Evolutionary conservation across 2,329 filamentous ascomycete genomes (phyloP).

Genomic region (Ophiocordyceps australis): DNA sequence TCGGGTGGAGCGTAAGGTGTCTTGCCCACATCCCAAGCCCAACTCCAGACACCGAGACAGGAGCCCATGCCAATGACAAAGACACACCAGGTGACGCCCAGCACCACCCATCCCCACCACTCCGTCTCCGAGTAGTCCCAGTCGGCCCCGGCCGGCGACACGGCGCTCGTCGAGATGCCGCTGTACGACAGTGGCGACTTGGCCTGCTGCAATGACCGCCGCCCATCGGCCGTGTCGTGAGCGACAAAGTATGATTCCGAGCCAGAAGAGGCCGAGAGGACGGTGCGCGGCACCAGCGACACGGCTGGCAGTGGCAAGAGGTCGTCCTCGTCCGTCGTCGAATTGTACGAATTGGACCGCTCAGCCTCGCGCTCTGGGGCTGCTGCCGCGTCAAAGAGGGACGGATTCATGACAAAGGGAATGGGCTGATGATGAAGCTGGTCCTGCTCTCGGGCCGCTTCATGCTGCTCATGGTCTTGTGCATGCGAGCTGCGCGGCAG

Average conservation of each 20-base stretch:
- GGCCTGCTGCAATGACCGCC: slow-evolving; percentile 30
- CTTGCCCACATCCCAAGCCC: slow-evolving; percentile 97
- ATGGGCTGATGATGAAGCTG: too few relatives aligned
- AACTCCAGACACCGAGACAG: slow-evolving; percentile 88
- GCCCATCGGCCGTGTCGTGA: slow-evolving; percentile 20
- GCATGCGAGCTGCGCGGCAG: too few relatives aligned
- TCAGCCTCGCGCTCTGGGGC: slow-evolving; percentile 7
- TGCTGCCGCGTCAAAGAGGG: too few relatives aligned
- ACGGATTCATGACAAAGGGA: too few relatives aligned
- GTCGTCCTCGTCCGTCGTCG: slow-evolving; percentile 72
- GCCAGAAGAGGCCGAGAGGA: slow-evolving; percentile 30
- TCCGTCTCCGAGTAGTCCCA: slow-evolving; percentile 93
- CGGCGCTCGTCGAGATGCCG: slow-evolving; percentile 28
- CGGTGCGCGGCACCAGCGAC: slow-evolving; percentile 22
- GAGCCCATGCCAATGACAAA: slow-evolving; percentile 96
- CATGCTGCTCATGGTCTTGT: too few relatives aligned
- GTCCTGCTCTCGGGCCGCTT: too few relatives aligned
- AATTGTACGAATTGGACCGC: slow-evolving; percentile 24
- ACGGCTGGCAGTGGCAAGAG: slow-evolving; percentile 42
- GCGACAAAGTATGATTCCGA: slow-evolving; percentile 44
- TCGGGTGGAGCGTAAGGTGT: slow-evolving; percentile 92
- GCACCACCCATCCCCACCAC: slow-evolving; percentile 94
- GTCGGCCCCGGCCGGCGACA: slow-evolving; percentile 30
- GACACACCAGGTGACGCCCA: slow-evolving; percentile 82
- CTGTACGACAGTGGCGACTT: slow-evolving; percentile 43